Conservation (phyloP, 257 asterid species). For the Ilex asprella region DNA sequence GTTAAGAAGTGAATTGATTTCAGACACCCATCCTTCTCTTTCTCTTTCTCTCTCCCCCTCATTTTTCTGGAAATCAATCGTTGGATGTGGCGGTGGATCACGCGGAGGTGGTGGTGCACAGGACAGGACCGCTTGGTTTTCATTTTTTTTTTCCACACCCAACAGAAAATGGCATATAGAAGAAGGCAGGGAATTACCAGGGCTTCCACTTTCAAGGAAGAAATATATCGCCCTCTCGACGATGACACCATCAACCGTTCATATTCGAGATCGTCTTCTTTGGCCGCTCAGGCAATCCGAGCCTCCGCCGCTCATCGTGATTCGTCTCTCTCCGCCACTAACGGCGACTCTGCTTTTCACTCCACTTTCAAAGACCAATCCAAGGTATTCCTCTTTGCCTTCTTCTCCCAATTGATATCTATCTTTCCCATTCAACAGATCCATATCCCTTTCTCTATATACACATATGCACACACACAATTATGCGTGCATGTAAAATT, state of each 20-base stretch:
- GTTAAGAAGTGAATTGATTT: constrained; percentile 25
- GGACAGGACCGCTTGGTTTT: no score
- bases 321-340: constrained; percentile 38
- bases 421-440: neutral
- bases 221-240: constrained; percentile 11
- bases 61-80: neutral
- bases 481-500: no score
- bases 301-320: constrained; percentile 56
- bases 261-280: constrained; percentile 19
- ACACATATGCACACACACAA: neutral
- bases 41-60: constrained; percentile 4
- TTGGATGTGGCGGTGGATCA: constrained; percentile 10
- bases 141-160: no score
- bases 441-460: no score
- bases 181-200: constrained; percentile 52
- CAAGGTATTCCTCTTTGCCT: constrained; percentile 14
- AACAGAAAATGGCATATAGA: constrained; percentile 43
- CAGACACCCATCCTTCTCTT: constrained; percentile 5
- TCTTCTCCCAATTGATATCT: no score
- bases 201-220: constrained; percentile 59
- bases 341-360: constrained; percentile 16
- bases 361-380: constrained; percentile 22
- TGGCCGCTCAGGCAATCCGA: constrained; percentile 66
- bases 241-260: constrained; percentile 6
- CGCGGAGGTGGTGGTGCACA: neutral